Evolutionary conservation across 2,329 filamentous ascomycete genomes (phyloP), one percentile per base, ranked within the genome.

Genomic region (Neonectria ditissima): DNA sequence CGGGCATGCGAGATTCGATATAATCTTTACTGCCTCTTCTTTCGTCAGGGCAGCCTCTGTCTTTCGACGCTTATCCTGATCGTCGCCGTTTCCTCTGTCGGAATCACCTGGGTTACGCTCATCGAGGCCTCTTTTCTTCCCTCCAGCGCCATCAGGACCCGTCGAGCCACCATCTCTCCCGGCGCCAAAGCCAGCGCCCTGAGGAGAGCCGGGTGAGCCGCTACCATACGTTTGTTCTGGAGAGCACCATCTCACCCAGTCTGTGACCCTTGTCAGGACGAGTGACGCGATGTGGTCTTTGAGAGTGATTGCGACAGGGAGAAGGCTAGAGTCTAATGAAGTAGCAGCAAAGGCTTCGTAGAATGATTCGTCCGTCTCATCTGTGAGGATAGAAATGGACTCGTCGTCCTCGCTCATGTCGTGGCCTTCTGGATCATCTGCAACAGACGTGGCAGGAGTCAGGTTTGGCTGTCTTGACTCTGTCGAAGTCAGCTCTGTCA

Each of bases 41-140:
- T 39, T 28, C 11, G 16, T n/a, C 2, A 16, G 18, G 10, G 39
- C 11, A 5, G 13, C 32, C 8, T 37, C 30, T 13, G 47, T 68
- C 43, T 59, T 69, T 5, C 59, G 66, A 3, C 66, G 65, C 32
- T 69, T 69, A 5, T 62, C 66, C 8, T 62, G 59, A 10, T 68
- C 66, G 14, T 61, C 65, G 1, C 63, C 63, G 30, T 68, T 62
- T 4, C 59, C 65, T 34, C 57, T 54, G 1, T 22, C 63, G 1
- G 44, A 50, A 8, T 28, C 24, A 26, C 41, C 47, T 5, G 51
- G 44, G 5, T 60, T 41, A 10, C 50, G 11, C 10, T 59, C 37
- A 13, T 69, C 56, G 11, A 57, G 18, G 7, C 54, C 65, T 30
- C 66, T 68, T 45, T 69, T 69, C 30, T 62, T 69, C 24, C 24